Conservation (phyloP, 2,329 filamentous ascomycete species). For the Fusarium sp. region DNA sequence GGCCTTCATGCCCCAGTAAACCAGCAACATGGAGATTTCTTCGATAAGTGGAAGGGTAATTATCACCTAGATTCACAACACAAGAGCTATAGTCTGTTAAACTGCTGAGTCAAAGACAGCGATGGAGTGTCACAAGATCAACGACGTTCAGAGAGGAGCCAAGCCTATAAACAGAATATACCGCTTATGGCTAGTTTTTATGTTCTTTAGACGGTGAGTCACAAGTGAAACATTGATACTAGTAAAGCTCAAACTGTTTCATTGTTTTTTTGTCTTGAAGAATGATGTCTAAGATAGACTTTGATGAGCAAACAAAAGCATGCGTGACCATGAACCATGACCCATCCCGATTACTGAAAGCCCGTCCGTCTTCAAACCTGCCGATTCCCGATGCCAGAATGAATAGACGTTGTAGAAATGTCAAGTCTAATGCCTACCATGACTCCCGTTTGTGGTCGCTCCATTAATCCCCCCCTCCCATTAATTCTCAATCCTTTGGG, state of each 20-base stretch:
- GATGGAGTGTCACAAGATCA: background rate
- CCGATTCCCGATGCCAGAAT: too few relatives aligned
- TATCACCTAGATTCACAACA: background rate
- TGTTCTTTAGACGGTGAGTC: too few relatives aligned
- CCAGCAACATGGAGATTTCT: accelerated
- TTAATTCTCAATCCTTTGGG: background rate
- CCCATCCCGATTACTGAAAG: too few relatives aligned
- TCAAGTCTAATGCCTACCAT: background rate
- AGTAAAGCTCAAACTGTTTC: background rate
- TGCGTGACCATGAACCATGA: background rate
- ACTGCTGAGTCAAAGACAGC: background rate
- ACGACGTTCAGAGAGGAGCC: background rate
- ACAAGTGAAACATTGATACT: background rate
- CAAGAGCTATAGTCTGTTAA: background rate
- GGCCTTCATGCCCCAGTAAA: accelerated
- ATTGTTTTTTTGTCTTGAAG: background rate
- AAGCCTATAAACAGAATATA: background rate
- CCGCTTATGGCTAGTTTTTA: too few relatives aligned
- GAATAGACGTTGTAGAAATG: too few relatives aligned
- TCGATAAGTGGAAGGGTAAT: background rate
- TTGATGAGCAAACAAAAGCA: background rate
- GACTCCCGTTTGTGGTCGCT: background rate
- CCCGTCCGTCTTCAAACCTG: too few relatives aligned
- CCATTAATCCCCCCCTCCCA: background rate
- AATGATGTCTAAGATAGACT: background rate